Evolutionary conservation across 2,329 filamentous ascomycete species (phyloP).

Genomic region (Dactylonectria macrodidyma): DNA sequence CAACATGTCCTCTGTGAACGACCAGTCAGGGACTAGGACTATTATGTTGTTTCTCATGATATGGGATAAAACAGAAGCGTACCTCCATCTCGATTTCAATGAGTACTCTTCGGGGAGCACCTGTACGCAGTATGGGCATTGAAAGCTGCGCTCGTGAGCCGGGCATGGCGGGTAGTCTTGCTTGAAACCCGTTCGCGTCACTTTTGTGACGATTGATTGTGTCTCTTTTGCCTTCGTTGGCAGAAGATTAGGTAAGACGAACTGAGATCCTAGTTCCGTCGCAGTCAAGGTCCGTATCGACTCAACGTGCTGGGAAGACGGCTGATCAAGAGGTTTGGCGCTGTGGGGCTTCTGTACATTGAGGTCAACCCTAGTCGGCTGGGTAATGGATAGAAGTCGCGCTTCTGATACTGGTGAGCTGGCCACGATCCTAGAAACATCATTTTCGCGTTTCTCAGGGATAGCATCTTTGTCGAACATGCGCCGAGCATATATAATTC

Average conservation of each 20-base stretch:
- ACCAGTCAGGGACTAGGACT: background rate
- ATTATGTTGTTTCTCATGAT: background rate
- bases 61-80: background rate
- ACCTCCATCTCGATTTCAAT: background rate
- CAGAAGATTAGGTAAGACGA: conserved; percentile 3
- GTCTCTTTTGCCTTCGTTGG: background rate
- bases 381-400: background rate
- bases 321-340: background rate
- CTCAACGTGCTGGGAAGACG: background rate
- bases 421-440: background rate
- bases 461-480: background rate
- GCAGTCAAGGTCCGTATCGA: conserved; percentile 1
- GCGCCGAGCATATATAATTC: background rate
- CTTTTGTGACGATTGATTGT: conserved; percentile 12
- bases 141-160: background rate
- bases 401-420: background rate
- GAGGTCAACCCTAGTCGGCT: background rate
- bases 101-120: background rate
- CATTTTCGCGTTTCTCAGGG: background rate
- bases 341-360: background rate
- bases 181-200: conserved; percentile 16
- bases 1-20: background rate
- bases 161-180: conserved; percentile 23
- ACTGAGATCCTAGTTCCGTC: conserved; percentile 4
- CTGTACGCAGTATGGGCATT: conserved; percentile 17